phyloP scores from a whole-genome alignment of 2,329 filamentous ascomycete genomes.

The Cladosporium sp. region DNA sequence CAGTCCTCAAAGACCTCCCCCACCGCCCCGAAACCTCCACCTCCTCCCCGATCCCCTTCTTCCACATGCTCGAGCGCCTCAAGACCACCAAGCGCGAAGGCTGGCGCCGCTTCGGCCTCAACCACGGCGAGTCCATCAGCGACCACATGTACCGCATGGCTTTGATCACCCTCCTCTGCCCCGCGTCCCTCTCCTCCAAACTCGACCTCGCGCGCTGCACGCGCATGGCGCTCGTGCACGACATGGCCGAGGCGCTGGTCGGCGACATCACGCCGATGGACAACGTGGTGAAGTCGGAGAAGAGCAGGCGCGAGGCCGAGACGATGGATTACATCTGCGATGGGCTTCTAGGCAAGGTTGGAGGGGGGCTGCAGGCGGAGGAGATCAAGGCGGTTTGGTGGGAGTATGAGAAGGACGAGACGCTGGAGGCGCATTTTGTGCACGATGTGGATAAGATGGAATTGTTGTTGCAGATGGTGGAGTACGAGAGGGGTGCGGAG shows the following conservation, averaged over 20 bases:
- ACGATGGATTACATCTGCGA: constrained; percentile 91
- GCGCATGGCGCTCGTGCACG: constrained; percentile 93
- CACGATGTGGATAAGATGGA: constrained; percentile 99
- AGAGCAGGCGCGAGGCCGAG: constrained; percentile 79
- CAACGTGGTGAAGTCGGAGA: constrained; percentile 80
- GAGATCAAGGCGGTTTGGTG: constrained; percentile 83
- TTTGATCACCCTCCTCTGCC: constrained; percentile 89
- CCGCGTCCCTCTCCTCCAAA: constrained; percentile 67
- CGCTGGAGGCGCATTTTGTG: constrained; percentile 82
- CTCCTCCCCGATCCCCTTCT: constrained; percentile 81
- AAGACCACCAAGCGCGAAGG: constrained; percentile 97
- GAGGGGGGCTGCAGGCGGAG: constrained; percentile 67
- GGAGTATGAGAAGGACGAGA: constrained; percentile 89
- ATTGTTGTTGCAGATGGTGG: constrained; percentile 89
- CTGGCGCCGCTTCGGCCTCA: constrained; percentile 85
- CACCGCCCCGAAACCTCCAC: constrained; percentile 61
- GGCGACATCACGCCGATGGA: constrained; percentile 97
- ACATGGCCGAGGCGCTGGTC: constrained; percentile 94
- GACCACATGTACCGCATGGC: constrained; percentile 99
- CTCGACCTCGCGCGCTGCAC: constrained; percentile 83
- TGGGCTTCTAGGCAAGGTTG: constrained; percentile 71
- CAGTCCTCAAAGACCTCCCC: constrained; percentile 67
- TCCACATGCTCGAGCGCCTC: constrained; percentile 88
- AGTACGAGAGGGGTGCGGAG: constrained; percentile 79
- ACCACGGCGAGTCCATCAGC: constrained; percentile 79